These are phyloP conservation scores for Liriodendron chinense DNA, from an alignment of 164 flowering plant genomes.

Conservation along the genomic window DNA sequence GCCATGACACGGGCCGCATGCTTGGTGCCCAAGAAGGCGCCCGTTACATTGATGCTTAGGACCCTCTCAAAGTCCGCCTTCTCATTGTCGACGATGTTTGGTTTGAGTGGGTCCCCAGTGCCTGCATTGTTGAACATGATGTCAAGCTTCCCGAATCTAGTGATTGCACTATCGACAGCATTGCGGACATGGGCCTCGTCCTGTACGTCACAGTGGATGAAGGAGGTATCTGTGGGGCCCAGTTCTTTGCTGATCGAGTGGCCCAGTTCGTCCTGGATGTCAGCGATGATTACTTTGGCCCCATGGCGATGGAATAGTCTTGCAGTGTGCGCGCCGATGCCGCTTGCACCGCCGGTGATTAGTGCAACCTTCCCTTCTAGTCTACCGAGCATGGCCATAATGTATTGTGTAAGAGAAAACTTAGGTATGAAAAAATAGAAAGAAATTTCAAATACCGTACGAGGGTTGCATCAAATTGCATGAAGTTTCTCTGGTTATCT, in stretches of 20 bases:
- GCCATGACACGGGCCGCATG: slow-evolving; percentile 15
- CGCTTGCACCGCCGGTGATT: slow-evolving; percentile 11
- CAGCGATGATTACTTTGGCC: slow-evolving; percentile 15
- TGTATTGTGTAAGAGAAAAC: slow-evolving; percentile 33
- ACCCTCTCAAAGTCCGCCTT: slow-evolving; percentile 35
- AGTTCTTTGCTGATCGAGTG: neutral
- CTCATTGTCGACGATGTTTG: slow-evolving; percentile 26
- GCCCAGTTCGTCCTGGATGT: slow-evolving; percentile 13
- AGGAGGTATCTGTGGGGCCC: slow-evolving; percentile 1
- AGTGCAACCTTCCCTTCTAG: slow-evolving; percentile 16
- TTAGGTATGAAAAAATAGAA: too few species aligned
- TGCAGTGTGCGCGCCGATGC: slow-evolving; percentile 12
- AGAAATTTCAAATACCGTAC: too few species aligned
- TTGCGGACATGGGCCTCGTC: slow-evolving; percentile 2
- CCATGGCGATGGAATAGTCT: slow-evolving; percentile 8
- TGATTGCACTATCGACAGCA: slow-evolving; percentile 22
- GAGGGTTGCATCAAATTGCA: too few species aligned
- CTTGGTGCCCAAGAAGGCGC: slow-evolving; percentile 26
- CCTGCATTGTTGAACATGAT: slow-evolving; percentile 55
- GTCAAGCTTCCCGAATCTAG: slow-evolving; percentile 38
- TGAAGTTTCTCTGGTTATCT: too few species aligned
- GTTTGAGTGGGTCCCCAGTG: slow-evolving; percentile 15
- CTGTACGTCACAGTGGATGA: slow-evolving; percentile 15
- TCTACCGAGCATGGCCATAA: slow-evolving; percentile 23
- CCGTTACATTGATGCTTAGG: slow-evolving; percentile 28